phyloP scores from a whole-genome alignment of 2,329 filamentous ascomycete species.

The Aspergillus nomiae region DNA sequence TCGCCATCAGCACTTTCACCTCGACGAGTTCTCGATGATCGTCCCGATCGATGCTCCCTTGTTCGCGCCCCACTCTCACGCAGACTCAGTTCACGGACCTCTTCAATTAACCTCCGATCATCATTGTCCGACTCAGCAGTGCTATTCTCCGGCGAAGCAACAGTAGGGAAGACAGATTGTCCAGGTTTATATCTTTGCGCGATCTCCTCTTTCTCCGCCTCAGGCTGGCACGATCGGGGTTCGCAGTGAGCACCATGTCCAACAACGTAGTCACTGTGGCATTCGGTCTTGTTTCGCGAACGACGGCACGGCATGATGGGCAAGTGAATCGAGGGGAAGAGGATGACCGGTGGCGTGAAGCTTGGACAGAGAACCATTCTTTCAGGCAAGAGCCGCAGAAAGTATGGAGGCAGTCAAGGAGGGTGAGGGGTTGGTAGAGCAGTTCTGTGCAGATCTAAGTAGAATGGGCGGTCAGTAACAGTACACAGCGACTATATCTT shows the following conservation, averaged over 20 bases:
- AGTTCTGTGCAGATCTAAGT: constrained; percentile 92
- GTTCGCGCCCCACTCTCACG: constrained; percentile 42
- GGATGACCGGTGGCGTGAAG: constrained; percentile 54
- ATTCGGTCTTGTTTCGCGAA: constrained; percentile 87
- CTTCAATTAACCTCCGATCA: constrained; percentile 69
- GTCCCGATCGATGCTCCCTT: constrained; percentile 25
- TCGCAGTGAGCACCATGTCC: constrained; percentile 81
- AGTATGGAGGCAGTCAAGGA: constrained; percentile 91
- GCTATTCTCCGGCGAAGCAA: constrained; percentile 39
- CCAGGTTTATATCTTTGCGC: constrained; percentile 75
- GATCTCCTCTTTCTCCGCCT: constrained; percentile 75
- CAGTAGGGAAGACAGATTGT: constrained; percentile 75
- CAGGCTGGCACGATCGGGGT: constrained; percentile 73
- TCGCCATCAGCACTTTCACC: constrained; percentile 41
- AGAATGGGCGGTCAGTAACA: constrained; percentile 4
- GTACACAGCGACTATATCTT: background rate
- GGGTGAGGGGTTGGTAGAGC: constrained; percentile 84
- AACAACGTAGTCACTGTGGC: constrained; percentile 85
- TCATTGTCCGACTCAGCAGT: constrained; percentile 53
- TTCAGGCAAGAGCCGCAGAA: constrained; percentile 95
- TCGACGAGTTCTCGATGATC: constrained; percentile 28
- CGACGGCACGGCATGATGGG: constrained; percentile 83
- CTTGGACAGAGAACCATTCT: constrained; percentile 91
- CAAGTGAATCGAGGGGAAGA: constrained; percentile 72
- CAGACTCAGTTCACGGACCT: constrained; percentile 73